These are phyloP conservation scores for Simplicillium aogashimaense DNA, from an alignment of 2,329 filamentous ascomycete species.

Conservation along the genomic window DNA sequence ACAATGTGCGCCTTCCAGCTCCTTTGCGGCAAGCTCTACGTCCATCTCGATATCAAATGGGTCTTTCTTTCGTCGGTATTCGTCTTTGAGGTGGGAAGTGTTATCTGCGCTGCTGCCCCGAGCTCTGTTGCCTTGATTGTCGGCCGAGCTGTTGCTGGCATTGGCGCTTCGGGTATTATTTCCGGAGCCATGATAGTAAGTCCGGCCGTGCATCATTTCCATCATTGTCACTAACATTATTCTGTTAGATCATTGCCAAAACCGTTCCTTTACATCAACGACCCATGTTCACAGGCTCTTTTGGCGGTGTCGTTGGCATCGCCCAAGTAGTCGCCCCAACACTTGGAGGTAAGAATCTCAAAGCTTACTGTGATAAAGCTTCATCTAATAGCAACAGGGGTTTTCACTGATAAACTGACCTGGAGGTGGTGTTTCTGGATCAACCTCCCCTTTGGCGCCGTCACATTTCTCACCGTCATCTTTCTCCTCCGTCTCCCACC, in stretches of 20 bases:
- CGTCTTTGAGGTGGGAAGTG: slow-evolving; percentile 15
- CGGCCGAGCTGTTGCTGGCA: slow-evolving; percentile 22
- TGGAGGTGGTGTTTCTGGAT: slow-evolving; percentile 22
- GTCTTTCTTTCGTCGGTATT: slow-evolving; percentile 9
- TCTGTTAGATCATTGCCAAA: slow-evolving; percentile 7
- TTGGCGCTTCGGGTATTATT: slow-evolving; percentile 20
- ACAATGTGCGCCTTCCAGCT: slow-evolving; percentile 17
- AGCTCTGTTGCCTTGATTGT: slow-evolving; percentile 19
- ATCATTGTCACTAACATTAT: too few species aligned
- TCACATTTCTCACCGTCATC: slow-evolving; percentile 19
- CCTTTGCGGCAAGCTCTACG: slow-evolving; percentile 17
- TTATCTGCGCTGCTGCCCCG: slow-evolving; percentile 18
- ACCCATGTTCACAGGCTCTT: slow-evolving; percentile 10
- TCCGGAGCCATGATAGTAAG: slow-evolving; percentile 11
- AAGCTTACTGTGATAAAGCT: slow-evolving; percentile 2
- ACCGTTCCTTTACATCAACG: slow-evolving; percentile 26
- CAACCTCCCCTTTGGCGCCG: slow-evolving; percentile 17
- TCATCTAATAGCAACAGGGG: neutral
- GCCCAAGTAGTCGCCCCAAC: slow-evolving; percentile 14
- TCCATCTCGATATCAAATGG: slow-evolving; percentile 12
- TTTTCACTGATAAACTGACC: slow-evolving; percentile 12
- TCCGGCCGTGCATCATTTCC: too few species aligned
- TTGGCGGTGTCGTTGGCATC: slow-evolving; percentile 28
- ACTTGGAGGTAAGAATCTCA: slow-evolving; percentile 8
- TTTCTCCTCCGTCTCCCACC: slow-evolving; percentile 20